Percentiles rank a stretch among this genome's conserved stretches.
These are phyloP conservation scores for Aphanomyces cochlioides DNA, from an alignment of 352 stramenopile species.

Conservation along the genomic window DNA sequence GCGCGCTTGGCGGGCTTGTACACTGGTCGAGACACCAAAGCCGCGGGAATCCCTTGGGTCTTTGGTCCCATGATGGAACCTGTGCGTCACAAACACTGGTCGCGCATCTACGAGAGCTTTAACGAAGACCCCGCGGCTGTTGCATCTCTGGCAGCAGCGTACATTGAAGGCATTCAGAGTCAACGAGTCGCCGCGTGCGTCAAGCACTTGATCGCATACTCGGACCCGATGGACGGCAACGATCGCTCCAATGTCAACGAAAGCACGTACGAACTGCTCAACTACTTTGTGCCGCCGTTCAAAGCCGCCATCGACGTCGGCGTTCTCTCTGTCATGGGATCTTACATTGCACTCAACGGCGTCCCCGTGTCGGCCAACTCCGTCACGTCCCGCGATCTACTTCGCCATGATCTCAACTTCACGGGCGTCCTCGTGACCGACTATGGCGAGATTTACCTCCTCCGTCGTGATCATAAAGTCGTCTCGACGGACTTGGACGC, in stretches of 20 bases:
- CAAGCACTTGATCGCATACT: conserved; percentile 51
- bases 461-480: conserved; percentile 79
- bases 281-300: conserved; percentile 70
- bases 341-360: conserved; percentile 90
- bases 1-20: conserved; percentile 68
- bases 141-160: conserved; percentile 56
- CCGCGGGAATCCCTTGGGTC: conserved; percentile 86
- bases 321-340: conserved; percentile 88
- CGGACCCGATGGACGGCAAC: conserved; percentile 46
- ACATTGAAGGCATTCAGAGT: conserved; percentile 43
- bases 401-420: conserved; percentile 87
- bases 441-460: conserved; percentile 88
- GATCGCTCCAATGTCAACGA: conserved; percentile 71
- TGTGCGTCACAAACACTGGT: conserved; percentile 77
- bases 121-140: conserved; percentile 84
- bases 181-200: conserved; percentile 42
- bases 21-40: conserved; percentile 79
- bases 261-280: conserved; percentile 72
- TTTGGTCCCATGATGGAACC: conserved; percentile 87
- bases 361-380: conserved; percentile 86
- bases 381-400: conserved; percentile 65
- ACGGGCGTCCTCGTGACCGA: conserved; percentile 90
- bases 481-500: conserved; percentile 56
- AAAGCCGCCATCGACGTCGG: conserved; percentile 45
- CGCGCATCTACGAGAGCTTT: conserved; percentile 90